These are phyloP conservation scores for Didymellaceae sp. DNA, from an alignment of 2,329 filamentous ascomycete genomes.

Conservation along the genomic window DNA sequence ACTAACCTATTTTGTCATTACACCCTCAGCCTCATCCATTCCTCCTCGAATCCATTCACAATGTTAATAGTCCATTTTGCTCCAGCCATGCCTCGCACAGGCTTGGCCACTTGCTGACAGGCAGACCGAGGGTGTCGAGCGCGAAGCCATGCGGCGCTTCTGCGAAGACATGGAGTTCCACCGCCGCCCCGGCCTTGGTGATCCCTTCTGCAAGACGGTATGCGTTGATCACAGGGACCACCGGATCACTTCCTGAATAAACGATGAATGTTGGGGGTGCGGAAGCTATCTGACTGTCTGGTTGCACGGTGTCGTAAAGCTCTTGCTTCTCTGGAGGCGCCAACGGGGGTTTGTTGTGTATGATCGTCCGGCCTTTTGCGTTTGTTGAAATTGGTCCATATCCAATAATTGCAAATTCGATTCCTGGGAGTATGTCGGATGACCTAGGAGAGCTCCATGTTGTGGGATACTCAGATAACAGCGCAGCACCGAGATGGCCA, in stretches of 20 bases:
- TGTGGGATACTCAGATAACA: conserved; percentile 22
- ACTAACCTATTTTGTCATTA: conserved; percentile 6
- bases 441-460: conserved; percentile 15
- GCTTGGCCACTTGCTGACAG: conserved; percentile 22
- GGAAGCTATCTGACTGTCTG: conserved; percentile 22
- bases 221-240: conserved; percentile 27
- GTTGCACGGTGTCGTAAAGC: conserved; percentile 27
- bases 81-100: conserved; percentile 27
- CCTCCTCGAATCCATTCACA: background rate
- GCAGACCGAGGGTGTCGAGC: conserved; percentile 22
- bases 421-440: conserved; percentile 1
- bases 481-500: conserved; percentile 26
- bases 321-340: conserved; percentile 26
- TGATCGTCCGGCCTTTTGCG: conserved; percentile 23
- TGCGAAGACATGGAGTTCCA: conserved; percentile 29
- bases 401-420: conserved; percentile 26
- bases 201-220: conserved; percentile 26
- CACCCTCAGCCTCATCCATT: background rate
- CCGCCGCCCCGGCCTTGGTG: conserved; percentile 9
- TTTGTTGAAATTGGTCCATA: conserved; percentile 32
- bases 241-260: conserved; percentile 25
- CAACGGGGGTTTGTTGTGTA: conserved; percentile 23
- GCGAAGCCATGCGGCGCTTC: conserved; percentile 32
- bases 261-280: conserved; percentile 26
- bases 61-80: conserved; percentile 18